Percentiles rank a stretch among this genome's conserved stretches.
Evolutionary conservation across 805 yeast species (phyloP).

Genomic region (Torulaspora quercuum): DNA sequence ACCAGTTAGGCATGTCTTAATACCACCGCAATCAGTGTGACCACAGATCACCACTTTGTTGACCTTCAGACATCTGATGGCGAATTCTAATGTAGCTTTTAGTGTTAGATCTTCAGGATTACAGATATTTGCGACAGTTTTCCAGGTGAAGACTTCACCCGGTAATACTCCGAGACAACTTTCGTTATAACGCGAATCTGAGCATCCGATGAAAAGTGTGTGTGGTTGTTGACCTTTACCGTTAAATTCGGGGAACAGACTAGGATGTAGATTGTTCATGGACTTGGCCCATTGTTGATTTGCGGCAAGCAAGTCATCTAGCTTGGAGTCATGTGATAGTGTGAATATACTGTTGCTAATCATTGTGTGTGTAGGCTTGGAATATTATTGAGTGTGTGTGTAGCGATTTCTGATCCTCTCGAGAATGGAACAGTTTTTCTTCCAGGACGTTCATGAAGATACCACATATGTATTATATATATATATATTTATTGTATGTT

Average conservation of each 20-base stretch:
- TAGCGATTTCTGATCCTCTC: not conserved
- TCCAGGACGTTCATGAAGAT: too few relatives aligned
- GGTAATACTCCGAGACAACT: slow-evolving; percentile 71
- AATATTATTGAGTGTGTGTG: not conserved
- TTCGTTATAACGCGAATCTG: slow-evolving; percentile 88
- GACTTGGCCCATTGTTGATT: slow-evolving; percentile 46
- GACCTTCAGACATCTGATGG: slow-evolving; percentile 79
- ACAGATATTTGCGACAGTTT: slow-evolving; percentile 82
- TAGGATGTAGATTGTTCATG: slow-evolving; percentile 50
- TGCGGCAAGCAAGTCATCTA: slow-evolving; percentile 39
- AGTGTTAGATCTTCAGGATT: slow-evolving; percentile 65
- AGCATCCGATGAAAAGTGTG: slow-evolving; percentile 91
- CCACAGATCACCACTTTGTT: slow-evolving; percentile 83
- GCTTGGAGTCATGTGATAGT: slow-evolving; percentile 30
- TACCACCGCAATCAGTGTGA: slow-evolving; percentile 93
- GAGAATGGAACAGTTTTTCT: not conserved
- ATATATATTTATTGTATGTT: slow-evolving; percentile 1
- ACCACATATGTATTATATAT: too few relatives aligned
- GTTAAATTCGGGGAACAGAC: slow-evolving; percentile 53
- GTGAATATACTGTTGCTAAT: slow-evolving; percentile 26
- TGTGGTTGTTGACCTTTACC: slow-evolving; percentile 89
- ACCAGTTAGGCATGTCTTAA: slow-evolving; percentile 70
- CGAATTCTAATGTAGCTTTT: slow-evolving; percentile 80
- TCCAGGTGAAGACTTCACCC: slow-evolving; percentile 85
- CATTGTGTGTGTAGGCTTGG: slow-evolving; percentile 10